A percentile compares a stretch with the other conserved stretches of the same genome.
Conservation (phyloP, 176 grass and related monocot genomes). For the Oryza glumipatula region DNA sequence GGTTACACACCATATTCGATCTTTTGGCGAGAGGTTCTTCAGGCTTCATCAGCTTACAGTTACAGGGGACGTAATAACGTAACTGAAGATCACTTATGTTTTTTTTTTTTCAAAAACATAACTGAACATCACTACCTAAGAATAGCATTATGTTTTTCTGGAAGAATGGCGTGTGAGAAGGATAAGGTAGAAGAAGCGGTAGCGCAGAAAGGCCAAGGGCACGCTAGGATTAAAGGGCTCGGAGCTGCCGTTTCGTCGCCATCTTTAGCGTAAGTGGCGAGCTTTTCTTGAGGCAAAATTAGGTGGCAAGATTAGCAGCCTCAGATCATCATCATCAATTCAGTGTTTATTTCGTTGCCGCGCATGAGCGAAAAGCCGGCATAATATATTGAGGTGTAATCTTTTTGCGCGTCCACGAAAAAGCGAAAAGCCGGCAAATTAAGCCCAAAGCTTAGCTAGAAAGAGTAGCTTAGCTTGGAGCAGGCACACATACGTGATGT, state of each 20-base stretch:
- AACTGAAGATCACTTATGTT: too few relatives aligned
- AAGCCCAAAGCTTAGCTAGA: too few relatives aligned
- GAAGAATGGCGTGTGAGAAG: neutral
- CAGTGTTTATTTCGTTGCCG: neutral
- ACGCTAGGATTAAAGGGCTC: neutral
- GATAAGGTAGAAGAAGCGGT: constrained; percentile 9
- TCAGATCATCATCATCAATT: neutral
- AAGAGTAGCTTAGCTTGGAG: neutral
- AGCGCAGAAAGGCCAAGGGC: neutral
- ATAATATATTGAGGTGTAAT: too few relatives aligned
- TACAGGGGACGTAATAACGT: too few relatives aligned
- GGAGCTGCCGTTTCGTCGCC: neutral
- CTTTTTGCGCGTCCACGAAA: neutral
- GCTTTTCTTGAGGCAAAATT: neutral
- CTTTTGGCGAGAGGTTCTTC: neutral
- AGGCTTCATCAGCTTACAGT: too few relatives aligned
- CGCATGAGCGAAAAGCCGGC: constrained; percentile 1
- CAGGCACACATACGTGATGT: neutral
- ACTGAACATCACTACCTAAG: neutral
- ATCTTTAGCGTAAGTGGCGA: neutral
- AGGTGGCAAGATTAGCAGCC: neutral
- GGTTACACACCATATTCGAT: neutral
- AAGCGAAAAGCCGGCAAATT: constrained; percentile 3
- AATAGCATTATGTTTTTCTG: neutral
- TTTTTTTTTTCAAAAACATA: too few relatives aligned